phyloP scores from a whole-genome alignment of 495 filamentous ascomycete genomes.

The Penicillium pancosmium region DNA sequence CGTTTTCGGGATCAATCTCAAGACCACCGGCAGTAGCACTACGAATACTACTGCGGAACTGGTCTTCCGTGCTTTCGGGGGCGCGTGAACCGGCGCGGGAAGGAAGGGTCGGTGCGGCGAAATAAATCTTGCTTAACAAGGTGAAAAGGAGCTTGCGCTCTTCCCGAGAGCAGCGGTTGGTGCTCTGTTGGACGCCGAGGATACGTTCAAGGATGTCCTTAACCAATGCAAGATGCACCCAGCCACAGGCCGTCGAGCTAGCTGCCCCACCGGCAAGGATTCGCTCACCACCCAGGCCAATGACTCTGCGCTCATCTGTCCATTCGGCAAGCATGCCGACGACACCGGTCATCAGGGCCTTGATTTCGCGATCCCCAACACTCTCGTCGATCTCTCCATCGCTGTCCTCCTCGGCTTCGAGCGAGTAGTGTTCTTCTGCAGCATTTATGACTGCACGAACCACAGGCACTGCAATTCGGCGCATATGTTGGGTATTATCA shows the following conservation, averaged over 20 bases:
- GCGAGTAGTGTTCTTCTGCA: conserved; percentile 51
- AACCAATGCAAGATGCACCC: conserved; percentile 50
- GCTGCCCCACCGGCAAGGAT: conserved; percentile 55
- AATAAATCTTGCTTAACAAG: conserved; percentile 80
- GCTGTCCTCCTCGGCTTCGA: conserved; percentile 58
- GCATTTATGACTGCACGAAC: conserved; percentile 62
- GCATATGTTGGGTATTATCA: conserved; percentile 82
- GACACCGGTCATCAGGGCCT: conserved; percentile 74
- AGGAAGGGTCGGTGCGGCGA: conserved; percentile 57
- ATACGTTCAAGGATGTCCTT: conserved; percentile 42
- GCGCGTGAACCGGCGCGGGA: conserved; percentile 42
- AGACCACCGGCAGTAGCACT: conserved; percentile 41
- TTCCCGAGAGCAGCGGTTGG: conserved; percentile 62
- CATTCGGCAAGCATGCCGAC: conserved; percentile 86
- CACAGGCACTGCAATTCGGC: conserved; percentile 65
- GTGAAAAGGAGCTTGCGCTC: conserved; percentile 81
- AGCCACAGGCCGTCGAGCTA: conserved; percentile 53
- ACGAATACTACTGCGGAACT: conserved; percentile 43
- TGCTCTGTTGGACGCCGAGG: conserved; percentile 30
- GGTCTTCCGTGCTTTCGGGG: conserved; percentile 44
- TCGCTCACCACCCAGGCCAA: conserved; percentile 64
- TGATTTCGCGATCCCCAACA: conserved; percentile 76
- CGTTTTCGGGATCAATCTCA: conserved; percentile 39
- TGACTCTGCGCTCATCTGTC: conserved; percentile 91
- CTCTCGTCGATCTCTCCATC: conserved; percentile 63